A percentile compares a stretch with the other conserved stretches of the same genome.
Conservation (phyloP, 495 filamentous ascomycete species). For the Penicillium egyptiacum region DNA sequence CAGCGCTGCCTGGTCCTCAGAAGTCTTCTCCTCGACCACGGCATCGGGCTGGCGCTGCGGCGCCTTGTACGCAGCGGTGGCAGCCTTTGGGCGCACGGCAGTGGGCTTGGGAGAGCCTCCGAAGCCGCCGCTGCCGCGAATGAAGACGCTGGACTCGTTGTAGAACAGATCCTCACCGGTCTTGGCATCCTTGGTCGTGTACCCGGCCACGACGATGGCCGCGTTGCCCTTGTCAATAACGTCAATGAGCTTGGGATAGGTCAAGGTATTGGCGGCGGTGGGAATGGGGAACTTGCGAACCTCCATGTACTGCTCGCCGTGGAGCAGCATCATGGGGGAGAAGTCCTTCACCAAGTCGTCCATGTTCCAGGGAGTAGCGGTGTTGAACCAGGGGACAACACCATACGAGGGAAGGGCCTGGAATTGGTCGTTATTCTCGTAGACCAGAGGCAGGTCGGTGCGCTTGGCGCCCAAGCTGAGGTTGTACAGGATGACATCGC, state of each 20-base stretch:
- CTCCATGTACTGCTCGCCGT: slow-evolving; percentile 98
- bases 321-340: slow-evolving; percentile 97
- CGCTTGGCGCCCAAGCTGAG: slow-evolving; percentile 93
- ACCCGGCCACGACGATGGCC: slow-evolving; percentile 77
- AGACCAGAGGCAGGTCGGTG: slow-evolving; percentile 83
- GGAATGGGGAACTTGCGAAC: slow-evolving; percentile 93
- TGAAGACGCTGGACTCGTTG: slow-evolving; percentile 89
- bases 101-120: slow-evolving; percentile 78
- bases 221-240: slow-evolving; percentile 95
- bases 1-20: slow-evolving; percentile 90
- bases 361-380: slow-evolving; percentile 74
- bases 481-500: slow-evolving; percentile 93
- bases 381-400: slow-evolving; percentile 90
- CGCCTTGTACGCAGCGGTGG: slow-evolving; percentile 73
- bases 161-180: slow-evolving; percentile 92
- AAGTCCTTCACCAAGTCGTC: slow-evolving; percentile 90
- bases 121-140: slow-evolving; percentile 90
- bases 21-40: slow-evolving; percentile 85
- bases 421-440: slow-evolving; percentile 86
- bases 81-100: slow-evolving; percentile 66
- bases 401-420: slow-evolving; percentile 92
- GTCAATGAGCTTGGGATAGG: slow-evolving; percentile 84
- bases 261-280: slow-evolving; percentile 76
- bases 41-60: slow-evolving; percentile 76
- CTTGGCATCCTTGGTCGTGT: slow-evolving; percentile 73